Evolutionary conservation across 2,329 filamentous ascomycete genomes (phyloP).

Genomic region (Fusarium paranaense): DNA sequence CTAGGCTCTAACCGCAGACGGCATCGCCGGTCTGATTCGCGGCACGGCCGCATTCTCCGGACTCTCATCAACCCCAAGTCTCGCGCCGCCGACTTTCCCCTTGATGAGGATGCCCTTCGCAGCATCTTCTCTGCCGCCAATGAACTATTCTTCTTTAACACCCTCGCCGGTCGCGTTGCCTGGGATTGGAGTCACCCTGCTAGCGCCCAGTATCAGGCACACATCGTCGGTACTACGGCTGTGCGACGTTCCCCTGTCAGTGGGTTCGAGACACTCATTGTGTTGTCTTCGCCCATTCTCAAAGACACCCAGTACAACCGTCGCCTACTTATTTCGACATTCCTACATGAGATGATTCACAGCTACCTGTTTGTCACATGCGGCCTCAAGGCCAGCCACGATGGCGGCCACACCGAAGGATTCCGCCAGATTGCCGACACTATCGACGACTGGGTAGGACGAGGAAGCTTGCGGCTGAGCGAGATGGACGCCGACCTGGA

Average conservation of each 20-base stretch:
- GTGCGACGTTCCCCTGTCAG: constrained; percentile 60
- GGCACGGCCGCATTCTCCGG: constrained; percentile 68
- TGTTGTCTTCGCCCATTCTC: constrained; percentile 71
- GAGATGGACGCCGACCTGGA: constrained; percentile 73
- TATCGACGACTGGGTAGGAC: constrained; percentile 72
- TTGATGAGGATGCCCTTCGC: constrained; percentile 68
- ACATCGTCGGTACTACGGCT: constrained; percentile 73
- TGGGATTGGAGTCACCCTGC: constrained; percentile 71
- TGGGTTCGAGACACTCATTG: constrained; percentile 72
- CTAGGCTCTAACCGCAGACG: constrained; percentile 50
- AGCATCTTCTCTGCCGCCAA: constrained; percentile 72
- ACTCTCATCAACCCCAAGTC: constrained; percentile 66
- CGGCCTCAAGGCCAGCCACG: constrained; percentile 65
- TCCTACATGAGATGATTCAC: constrained; percentile 75
- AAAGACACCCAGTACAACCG: constrained; percentile 67
- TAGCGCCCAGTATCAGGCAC: constrained; percentile 61
- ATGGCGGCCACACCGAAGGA: constrained; percentile 70
- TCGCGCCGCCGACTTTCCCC: constrained; percentile 59
- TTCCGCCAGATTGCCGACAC: constrained; percentile 68
- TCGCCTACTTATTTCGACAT: constrained; percentile 71
- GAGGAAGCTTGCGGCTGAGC: constrained; percentile 64
- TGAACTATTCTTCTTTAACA: constrained; percentile 71
- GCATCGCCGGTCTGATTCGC: constrained; percentile 59
- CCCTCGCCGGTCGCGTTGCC: constrained; percentile 66
- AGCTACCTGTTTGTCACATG: constrained; percentile 74